Evolutionary conservation across 345 rosid genomes (phyloP).

Genomic region (Eutrema yunnanense): DNA sequence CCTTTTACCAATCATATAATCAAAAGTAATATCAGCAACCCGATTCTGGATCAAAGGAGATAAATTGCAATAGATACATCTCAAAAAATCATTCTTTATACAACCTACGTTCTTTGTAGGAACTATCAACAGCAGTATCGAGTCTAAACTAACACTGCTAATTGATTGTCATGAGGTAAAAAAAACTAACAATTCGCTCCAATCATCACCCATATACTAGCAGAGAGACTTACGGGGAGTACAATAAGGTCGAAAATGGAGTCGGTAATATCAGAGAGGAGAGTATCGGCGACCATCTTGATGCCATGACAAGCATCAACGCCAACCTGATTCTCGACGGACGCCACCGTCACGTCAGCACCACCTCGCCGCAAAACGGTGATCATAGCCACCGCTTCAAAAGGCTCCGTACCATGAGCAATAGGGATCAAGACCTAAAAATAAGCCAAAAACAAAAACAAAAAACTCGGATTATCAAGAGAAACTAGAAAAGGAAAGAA

Average conservation of each 20-base stretch:
- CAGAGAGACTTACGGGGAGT: slow-evolving; percentile 48
- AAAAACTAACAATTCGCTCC: not conserved
- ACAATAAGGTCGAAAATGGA: slow-evolving; percentile 66
- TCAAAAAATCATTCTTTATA: not conserved
- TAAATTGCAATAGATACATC: not conserved
- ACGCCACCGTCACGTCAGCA: slow-evolving; percentile 79
- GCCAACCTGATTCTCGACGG: slow-evolving; percentile 58
- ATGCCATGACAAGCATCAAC: slow-evolving; percentile 73
- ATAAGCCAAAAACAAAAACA: not conserved
- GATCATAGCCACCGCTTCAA: slow-evolving; percentile 85
- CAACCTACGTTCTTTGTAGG: not conserved
- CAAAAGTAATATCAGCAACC: not conserved
- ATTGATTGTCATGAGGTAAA: not conserved
- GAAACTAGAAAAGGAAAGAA: not conserved
- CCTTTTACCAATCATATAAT: slow-evolving; percentile 36
- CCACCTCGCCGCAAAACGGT: slow-evolving; percentile 76
- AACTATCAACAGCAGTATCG: not conserved
- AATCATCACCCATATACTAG: not conserved
- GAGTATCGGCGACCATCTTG: slow-evolving; percentile 77
- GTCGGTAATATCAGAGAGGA: slow-evolving; percentile 50
- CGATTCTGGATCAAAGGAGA: not conserved
- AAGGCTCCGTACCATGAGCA: slow-evolving; percentile 90
- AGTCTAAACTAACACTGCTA: not conserved
- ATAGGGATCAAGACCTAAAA: slow-evolving; percentile 88
- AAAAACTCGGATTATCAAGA: not conserved